A percentile compares a stretch with the other conserved stretches of the same genome.
Conservation (phyloP, 1,284 basidiomycete genomes). For the Malassezia psittaci region DNA sequence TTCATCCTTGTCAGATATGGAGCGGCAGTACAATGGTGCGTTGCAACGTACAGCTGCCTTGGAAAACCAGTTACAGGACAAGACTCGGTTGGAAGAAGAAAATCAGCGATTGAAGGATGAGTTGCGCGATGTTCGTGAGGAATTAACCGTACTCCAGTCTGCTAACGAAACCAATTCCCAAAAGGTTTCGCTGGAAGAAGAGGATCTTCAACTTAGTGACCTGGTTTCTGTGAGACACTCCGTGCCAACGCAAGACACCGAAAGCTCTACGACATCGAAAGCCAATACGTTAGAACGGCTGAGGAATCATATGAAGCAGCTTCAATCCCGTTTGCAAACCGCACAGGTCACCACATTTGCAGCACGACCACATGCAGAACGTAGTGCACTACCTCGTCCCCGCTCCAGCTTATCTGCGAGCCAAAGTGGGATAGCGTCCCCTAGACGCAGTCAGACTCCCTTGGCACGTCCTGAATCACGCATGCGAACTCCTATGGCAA, state of each 20-base stretch:
- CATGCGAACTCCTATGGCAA: slow-evolving; percentile 10
- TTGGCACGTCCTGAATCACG: not conserved
- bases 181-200: not conserved
- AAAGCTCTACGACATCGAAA: slow-evolving; percentile 8
- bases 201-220: slow-evolving; percentile 18
- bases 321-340: slow-evolving; percentile 33
- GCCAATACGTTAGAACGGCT: slow-evolving; percentile 33
- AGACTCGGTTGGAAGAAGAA: slow-evolving; percentile 80
- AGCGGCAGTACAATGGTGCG: slow-evolving; percentile 76
- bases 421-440: slow-evolving; percentile 4
- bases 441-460: not conserved
- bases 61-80: slow-evolving; percentile 89
- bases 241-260: not conserved
- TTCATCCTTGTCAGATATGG: slow-evolving; percentile 80
- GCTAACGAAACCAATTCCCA: not conserved
- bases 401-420: slow-evolving; percentile 30
- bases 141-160: slow-evolving; percentile 62
- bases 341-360: slow-evolving; percentile 23
- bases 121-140: slow-evolving; percentile 74
- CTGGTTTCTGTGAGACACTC: slow-evolving; percentile 8
- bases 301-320: slow-evolving; percentile 36
- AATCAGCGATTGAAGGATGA: slow-evolving; percentile 85
- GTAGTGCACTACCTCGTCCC: slow-evolving; percentile 37
- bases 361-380: slow-evolving; percentile 19
- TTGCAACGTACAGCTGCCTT: slow-evolving; percentile 93